Conservation (phyloP, 1,284 basidiomycete species). For the Fomitopsis palustris region DNA sequence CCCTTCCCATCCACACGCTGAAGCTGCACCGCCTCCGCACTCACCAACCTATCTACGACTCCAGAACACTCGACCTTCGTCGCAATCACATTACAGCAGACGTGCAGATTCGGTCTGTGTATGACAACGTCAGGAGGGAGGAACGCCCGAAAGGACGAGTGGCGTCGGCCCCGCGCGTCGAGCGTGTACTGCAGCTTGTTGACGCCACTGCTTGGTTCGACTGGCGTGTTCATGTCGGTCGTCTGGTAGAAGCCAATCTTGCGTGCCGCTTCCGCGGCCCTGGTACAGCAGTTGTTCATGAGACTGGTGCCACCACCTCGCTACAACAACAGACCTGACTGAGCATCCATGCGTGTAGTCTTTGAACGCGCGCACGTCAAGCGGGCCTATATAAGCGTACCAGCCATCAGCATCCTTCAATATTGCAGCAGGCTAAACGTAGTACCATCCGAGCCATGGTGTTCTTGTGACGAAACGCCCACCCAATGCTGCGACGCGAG, state of each 20-base stretch:
- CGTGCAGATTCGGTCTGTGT: not conserved
- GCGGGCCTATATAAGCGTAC: not conserved
- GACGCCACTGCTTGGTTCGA: not conserved
- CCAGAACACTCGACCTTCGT: not conserved
- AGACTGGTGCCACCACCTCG: not conserved
- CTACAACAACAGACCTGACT: not conserved
- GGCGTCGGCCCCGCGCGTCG: not conserved
- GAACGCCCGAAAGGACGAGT: not conserved
- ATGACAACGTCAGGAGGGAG: not conserved
- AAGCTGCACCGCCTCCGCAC: not conserved
- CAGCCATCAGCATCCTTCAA: not conserved
- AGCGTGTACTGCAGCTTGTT: conserved; percentile 1
- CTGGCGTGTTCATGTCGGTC: not conserved
- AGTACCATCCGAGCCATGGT: not conserved
- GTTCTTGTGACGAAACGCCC: not conserved
- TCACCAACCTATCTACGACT: not conserved
- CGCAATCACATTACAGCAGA: not conserved
- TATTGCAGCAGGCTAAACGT: not conserved
- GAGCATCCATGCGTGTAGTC: conserved; percentile 1
- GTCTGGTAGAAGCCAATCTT: not conserved
- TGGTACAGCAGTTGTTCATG: not conserved
- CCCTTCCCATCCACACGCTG: not conserved
- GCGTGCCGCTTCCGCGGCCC: not conserved
- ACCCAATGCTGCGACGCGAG: conserved; percentile 26
- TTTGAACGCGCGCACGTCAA: conserved; percentile 1